Evolutionary conservation across 306 rosid genomes (phyloP).

Genomic region (Crataegus laevigata): DNA sequence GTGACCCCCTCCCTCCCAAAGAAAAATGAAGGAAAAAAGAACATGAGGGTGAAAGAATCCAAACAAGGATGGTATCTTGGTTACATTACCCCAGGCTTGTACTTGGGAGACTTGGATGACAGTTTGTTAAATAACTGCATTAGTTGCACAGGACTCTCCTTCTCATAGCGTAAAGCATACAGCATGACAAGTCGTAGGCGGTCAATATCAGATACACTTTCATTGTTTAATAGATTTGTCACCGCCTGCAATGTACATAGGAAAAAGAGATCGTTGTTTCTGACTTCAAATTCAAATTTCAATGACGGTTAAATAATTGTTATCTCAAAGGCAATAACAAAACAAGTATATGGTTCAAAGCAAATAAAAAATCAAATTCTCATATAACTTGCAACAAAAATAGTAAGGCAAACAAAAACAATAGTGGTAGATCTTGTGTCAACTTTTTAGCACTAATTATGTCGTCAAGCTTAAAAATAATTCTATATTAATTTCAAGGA

Average conservation of each 20-base stretch:
- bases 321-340: constrained; percentile 7
- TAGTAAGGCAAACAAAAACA: neutral
- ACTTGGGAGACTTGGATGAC: constrained; percentile 11
- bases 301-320: neutral
- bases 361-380: neutral
- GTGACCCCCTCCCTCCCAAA: neutral
- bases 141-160: constrained; percentile 88
- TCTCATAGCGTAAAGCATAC: constrained; percentile 88
- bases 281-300: neutral
- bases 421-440: neutral
- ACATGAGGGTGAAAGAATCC: neutral
- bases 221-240: constrained; percentile 62
- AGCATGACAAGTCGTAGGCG: constrained; percentile 78
- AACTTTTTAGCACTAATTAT: neutral
- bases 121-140: constrained; percentile 20
- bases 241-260: constrained; percentile 60
- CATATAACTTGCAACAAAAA: neutral
- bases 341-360: neutral
- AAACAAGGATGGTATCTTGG: neutral
- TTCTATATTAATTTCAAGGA: neutral
- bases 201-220: constrained; percentile 67
- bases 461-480: neutral
- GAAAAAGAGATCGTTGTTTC: constrained; percentile 13
- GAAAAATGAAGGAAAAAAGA: neutral
- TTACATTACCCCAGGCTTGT: constrained; percentile 14